Conservation (phyloP, 805 yeast species). For the Candida maesae region DNA sequence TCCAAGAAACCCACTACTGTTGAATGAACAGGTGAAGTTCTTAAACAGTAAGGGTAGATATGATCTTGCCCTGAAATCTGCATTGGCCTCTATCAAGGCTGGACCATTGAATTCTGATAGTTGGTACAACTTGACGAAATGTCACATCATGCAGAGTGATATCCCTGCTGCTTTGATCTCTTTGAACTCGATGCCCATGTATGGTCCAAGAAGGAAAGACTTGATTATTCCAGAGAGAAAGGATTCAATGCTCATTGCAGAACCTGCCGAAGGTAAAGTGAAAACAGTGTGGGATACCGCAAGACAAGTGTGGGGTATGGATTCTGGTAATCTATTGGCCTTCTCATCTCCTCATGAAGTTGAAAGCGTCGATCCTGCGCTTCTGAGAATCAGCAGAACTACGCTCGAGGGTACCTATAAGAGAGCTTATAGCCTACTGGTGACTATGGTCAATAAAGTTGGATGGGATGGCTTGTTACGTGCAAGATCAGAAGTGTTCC, state of each 20-base stretch:
- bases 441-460: slow-evolving; percentile 57
- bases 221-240: slow-evolving; percentile 40
- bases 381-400: slow-evolving; percentile 49
- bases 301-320: slow-evolving; percentile 25
- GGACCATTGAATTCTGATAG: slow-evolving; percentile 74
- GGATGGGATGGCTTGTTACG: slow-evolving; percentile 83
- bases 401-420: slow-evolving; percentile 49
- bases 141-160: slow-evolving; percentile 54
- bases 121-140: slow-evolving; percentile 64
- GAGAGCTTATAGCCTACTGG: slow-evolving; percentile 64
- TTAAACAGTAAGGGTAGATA: slow-evolving; percentile 50
- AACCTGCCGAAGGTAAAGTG: slow-evolving; percentile 51
- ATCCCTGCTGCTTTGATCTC: slow-evolving; percentile 59
- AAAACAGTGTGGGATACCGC: slow-evolving; percentile 42
- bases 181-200: slow-evolving; percentile 74
- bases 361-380: slow-evolving; percentile 43
- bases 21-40: slow-evolving; percentile 53
- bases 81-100: slow-evolving; percentile 56
- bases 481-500: slow-evolving; percentile 66
- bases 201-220: slow-evolving; percentile 39
- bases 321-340: slow-evolving; percentile 24
- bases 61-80: slow-evolving; percentile 54
- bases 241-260: slow-evolving; percentile 42
- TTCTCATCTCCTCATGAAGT: slow-evolving; percentile 30
- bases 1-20: slow-evolving; percentile 19